Evolutionary conservation across 2,329 filamentous ascomycete genomes (phyloP).

Genomic region (Neopestalotiopsis sp.): DNA sequence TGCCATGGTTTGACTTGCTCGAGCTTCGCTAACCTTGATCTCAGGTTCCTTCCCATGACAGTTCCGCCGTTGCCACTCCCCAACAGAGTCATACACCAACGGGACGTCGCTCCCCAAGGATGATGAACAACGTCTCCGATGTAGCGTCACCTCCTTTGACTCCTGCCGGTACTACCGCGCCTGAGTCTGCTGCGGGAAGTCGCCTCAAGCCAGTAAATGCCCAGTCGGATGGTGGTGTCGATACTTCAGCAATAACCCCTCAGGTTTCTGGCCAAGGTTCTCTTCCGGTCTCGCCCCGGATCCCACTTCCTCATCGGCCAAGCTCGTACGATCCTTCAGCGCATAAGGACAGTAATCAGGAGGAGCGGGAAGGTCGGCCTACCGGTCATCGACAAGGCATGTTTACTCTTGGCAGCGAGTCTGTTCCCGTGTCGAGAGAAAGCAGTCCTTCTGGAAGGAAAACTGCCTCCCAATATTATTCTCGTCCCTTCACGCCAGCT

Average conservation of each 20-base stretch:
- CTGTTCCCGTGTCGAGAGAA: conserved; percentile 63
- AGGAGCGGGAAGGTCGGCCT: conserved; percentile 35
- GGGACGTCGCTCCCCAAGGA: conserved; percentile 66
- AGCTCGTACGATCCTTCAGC: conserved; percentile 48
- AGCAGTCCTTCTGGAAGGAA: conserved; percentile 65
- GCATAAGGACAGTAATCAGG: conserved; percentile 44
- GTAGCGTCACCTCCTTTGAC: conserved; percentile 90
- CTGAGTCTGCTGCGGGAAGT: conserved; percentile 37
- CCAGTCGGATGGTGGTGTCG: conserved; percentile 31
- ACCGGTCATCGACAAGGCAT: conserved; percentile 57
- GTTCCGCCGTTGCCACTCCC: conserved; percentile 64
- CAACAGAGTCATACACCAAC: conserved; percentile 70
- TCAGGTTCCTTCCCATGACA: conserved; percentile 66
- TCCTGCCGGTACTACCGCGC: conserved; percentile 72
- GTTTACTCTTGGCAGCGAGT: conserved; percentile 54
- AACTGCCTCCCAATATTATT: conserved; percentile 67
- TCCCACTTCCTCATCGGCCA: conserved; percentile 46
- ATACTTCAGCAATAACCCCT: conserved; percentile 64
- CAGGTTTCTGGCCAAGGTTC: conserved; percentile 67
- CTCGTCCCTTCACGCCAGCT: conserved; percentile 77
- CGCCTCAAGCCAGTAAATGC: conserved; percentile 28
- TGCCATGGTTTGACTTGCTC: neutral
- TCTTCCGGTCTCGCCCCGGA: conserved; percentile 45
- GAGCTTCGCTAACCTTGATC: conserved; percentile 4
- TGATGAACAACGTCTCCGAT: conserved; percentile 70